A percentile compares a stretch with the other conserved stretches of the same genome.
Evolutionary conservation across 164 flowering plant genomes (phyloP).

Genomic region (Chimonanthus salicifolius): DNA sequence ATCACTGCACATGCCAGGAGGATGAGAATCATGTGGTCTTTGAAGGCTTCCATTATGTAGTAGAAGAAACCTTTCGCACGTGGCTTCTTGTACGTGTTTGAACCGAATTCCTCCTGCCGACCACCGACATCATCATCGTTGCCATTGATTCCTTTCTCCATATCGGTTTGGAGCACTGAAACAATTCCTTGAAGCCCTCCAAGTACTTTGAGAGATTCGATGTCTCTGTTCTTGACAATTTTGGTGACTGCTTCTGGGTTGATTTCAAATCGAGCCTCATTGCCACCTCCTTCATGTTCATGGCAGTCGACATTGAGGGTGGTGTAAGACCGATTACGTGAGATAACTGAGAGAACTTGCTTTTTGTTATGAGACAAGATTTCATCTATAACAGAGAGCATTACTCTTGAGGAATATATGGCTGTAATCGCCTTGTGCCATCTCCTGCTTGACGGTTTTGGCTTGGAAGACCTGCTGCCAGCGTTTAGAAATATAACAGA

Average conservation of each 20-base stretch:
- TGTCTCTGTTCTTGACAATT: slow-evolving; percentile 35
- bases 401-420: not conserved
- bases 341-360: not conserved
- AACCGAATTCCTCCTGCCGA: slow-evolving; percentile 34
- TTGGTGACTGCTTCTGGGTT: slow-evolving; percentile 20
- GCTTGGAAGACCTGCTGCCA: not conserved
- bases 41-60: slow-evolving; percentile 36
- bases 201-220: slow-evolving; percentile 12
- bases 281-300: not conserved
- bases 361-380: slow-evolving; percentile 10
- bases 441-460: not conserved
- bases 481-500: too few species aligned
- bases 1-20: slow-evolving; percentile 35
- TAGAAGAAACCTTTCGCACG: slow-evolving; percentile 27
- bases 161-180: slow-evolving; percentile 25
- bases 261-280: not conserved
- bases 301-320: slow-evolving; percentile 4
- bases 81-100: slow-evolving; percentile 33
- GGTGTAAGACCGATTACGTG: not conserved
- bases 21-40: slow-evolving; percentile 38
- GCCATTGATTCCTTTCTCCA: slow-evolving; percentile 36
- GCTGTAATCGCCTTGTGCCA: not conserved
- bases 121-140: slow-evolving; percentile 17
- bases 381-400: slow-evolving; percentile 29
- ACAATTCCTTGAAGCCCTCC: slow-evolving; percentile 44